Percentiles rank a stretch among this genome's conserved stretches.
phyloP scores from a whole-genome alignment of 202 grass and related monocot genomes.

The Saccharum hybrid region DNA sequence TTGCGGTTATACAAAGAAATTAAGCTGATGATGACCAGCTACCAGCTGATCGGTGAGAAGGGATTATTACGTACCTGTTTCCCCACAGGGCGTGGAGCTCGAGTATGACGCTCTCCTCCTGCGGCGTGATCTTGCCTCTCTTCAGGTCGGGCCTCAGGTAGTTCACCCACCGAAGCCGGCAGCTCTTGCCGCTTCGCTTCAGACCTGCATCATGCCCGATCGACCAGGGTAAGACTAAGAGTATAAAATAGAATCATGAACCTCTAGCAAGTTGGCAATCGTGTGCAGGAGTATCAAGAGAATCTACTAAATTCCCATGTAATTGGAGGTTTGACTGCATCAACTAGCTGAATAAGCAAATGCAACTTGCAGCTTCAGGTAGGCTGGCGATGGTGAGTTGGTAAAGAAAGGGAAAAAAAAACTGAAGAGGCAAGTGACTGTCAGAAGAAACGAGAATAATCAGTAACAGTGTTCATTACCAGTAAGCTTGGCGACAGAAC shows the following conservation, averaged over 20 bases:
- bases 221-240: background rate
- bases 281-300: background rate
- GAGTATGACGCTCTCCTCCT: constrained; percentile 82
- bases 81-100: constrained; percentile 85
- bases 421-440: background rate
- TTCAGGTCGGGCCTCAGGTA: constrained; percentile 98
- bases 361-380: constrained; percentile 32
- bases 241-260: background rate
- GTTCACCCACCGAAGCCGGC: constrained; percentile 97
- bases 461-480: constrained; percentile 38
- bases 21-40: background rate
- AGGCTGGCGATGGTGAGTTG: background rate
- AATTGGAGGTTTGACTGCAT: background rate
- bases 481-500: constrained; percentile 83
- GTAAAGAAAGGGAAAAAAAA: background rate
- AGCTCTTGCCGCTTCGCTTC: constrained; percentile 95
- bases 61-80: constrained; percentile 67
- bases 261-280: constrained; percentile 15
- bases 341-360: constrained; percentile 31
- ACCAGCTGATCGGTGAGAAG: background rate
- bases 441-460: background rate
- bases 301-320: background rate
- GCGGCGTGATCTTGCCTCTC: constrained; percentile 83
- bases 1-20: too few species aligned
- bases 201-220: constrained; percentile 49